Evolutionary conservation across 257 asterid genomes (phyloP), one percentile per base, ranked within the genome.

Genomic region (Solanum chiquidenum): DNA sequence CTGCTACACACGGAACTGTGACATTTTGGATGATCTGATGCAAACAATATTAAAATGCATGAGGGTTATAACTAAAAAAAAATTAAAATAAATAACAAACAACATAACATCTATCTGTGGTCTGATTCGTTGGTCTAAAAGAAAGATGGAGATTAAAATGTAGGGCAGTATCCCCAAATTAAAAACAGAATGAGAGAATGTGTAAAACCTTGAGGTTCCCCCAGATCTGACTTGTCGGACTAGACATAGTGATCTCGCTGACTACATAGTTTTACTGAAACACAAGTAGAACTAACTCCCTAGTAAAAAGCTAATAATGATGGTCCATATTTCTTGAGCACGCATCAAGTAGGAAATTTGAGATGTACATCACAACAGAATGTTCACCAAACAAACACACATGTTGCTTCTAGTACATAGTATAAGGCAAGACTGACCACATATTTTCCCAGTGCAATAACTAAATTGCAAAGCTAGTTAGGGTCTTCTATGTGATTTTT

Each of bases 1-100:
- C 95, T 95, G 92, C 98, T 94, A 88, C 94, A 89, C 83, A 91
- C 87, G 21, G 98, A 94, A 84, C 86, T 42, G 29, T 38, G 77
- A 73, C 42, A 90, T 68, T 86, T 85, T 66, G 86, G 89, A 88
- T 71, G 75, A 80, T 92, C 98, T 94, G 92, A 88, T 60, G 87
- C 40, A 75, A n/a, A 44, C 86, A 64, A 38, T 46, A 25, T 34
- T 34, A 35, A 86, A 79, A 34, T 82, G 44, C 44, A 29, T 20
- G 29, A 49, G 85, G 29, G 44, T 49, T 31, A 29, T 29, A 49
- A 44, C 16, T 27, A 80, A 29, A 12, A 29, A 8, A 42, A 44
- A 4, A 0, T 7, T 7, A 37, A 9, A 40, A 7, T 4, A 12
- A 29, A 46, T 49, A 80, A 49, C 29, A 9, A 80, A 80, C 37